A percentile compares a stretch with the other conserved stretches of the same genome.
Conservation (phyloP, 1,284 basidiomycete genomes). For the Tilletia setariae region DNA sequence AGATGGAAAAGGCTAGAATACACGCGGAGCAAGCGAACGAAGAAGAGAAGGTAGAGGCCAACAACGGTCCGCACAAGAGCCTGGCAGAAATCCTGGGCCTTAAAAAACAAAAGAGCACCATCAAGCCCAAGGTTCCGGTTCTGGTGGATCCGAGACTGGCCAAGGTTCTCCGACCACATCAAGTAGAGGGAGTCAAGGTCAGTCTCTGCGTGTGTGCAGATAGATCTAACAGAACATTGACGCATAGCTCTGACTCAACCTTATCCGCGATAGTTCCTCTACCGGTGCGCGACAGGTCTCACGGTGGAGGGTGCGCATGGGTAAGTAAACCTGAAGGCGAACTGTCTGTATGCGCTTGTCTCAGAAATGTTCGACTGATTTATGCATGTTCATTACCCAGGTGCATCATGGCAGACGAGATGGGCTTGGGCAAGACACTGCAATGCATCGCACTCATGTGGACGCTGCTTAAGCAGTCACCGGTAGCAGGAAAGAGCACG, state of each 20-base stretch:
- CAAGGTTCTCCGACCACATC: constrained; percentile 59
- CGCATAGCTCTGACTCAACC: too few species aligned
- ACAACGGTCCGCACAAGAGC: constrained; percentile 77
- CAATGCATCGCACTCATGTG: constrained; percentile 95
- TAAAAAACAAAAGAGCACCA: constrained; percentile 36
- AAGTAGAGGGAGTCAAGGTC: constrained; percentile 70
- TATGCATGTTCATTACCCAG: constrained; percentile 53
- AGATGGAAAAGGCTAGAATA: constrained; percentile 33
- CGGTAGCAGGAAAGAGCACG: constrained; percentile 74
- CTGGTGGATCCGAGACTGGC: constrained; percentile 87
- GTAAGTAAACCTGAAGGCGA: constrained; percentile 60
- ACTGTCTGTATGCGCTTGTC: not conserved
- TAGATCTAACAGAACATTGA: not conserved
- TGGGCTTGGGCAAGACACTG: constrained; percentile 84
- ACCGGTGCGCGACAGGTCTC: constrained; percentile 91
- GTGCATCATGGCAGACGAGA: constrained; percentile 99
- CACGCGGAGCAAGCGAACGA: constrained; percentile 22
- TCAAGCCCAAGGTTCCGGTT: constrained; percentile 78
- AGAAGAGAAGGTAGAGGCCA: constrained; percentile 22
- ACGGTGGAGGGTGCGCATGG: constrained; percentile 88
- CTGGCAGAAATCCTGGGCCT: constrained; percentile 75
- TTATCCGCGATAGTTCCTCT: constrained; percentile 70
- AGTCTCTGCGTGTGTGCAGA: not conserved
- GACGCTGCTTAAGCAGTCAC: constrained; percentile 96
- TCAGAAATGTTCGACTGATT: not conserved